phyloP scores from a whole-genome alignment of 352 stramenopile genomes.

The Phytophthora nicotianae region DNA sequence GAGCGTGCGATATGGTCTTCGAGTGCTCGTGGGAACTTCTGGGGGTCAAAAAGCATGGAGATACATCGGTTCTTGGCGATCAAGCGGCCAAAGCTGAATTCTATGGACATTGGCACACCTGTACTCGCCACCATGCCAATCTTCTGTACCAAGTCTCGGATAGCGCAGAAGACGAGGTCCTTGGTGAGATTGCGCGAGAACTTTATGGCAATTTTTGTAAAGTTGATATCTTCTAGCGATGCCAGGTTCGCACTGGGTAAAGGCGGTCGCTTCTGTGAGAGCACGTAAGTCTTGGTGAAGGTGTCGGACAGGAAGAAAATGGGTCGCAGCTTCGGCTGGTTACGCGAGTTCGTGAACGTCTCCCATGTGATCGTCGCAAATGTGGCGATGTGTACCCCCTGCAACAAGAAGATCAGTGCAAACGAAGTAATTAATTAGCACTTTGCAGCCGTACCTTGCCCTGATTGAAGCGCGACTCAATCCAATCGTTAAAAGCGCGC shows the following conservation, averaged over 20 bases:
- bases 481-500: conserved; percentile 78
- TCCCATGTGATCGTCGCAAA: conserved; percentile 80
- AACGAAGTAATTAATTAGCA: background rate
- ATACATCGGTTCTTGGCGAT: conserved; percentile 81
- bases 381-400: conserved; percentile 78
- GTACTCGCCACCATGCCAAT: conserved; percentile 67
- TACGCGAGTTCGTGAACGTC: conserved; percentile 57
- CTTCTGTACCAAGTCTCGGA: conserved; percentile 76
- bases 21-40: conserved; percentile 60
- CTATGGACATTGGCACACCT: conserved; percentile 60
- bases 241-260: conserved; percentile 31
- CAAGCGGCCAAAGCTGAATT: conserved; percentile 69
- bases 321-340: conserved; percentile 62
- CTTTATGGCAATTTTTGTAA: conserved; percentile 86
- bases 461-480: conserved; percentile 67
- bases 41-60: conserved; percentile 72
- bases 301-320: conserved; percentile 73
- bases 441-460: conserved; percentile 51
- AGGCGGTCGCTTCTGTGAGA: conserved; percentile 50
- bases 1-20: conserved; percentile 67
- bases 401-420: conserved; percentile 11
- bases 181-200: conserved; percentile 79
- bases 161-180: conserved; percentile 68
- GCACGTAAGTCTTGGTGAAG: conserved; percentile 65
- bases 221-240: conserved; percentile 81